Evolutionary conservation across 2,329 filamentous ascomycete genomes (phyloP).

Genomic region (Claviceps sorghi): DNA sequence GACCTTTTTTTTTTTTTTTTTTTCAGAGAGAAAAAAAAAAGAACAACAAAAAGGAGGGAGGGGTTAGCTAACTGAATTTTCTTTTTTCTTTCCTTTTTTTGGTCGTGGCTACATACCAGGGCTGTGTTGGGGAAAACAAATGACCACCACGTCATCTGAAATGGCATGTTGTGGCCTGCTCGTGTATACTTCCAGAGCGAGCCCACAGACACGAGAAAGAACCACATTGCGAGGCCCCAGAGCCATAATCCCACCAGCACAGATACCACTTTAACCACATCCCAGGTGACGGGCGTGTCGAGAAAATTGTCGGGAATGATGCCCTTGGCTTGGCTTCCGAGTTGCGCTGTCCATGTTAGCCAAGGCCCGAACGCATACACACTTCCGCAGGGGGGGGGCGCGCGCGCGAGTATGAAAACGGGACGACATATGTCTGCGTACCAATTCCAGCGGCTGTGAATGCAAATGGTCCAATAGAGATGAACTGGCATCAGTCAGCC

Average conservation of each 20-base stretch:
- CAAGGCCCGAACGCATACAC: not conserved
- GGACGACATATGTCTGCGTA: not conserved
- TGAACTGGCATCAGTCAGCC: conserved; percentile 37
- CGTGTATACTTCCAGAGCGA: conserved; percentile 56
- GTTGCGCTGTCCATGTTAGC: conserved; percentile 17
- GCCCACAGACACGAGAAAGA: conserved; percentile 67
- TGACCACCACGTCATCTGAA: conserved; percentile 76
- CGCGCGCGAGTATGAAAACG: too few relatives aligned
- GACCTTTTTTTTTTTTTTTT: conserved; percentile 15
- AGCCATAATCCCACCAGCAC: conserved; percentile 62
- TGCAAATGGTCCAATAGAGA: conserved; percentile 62
- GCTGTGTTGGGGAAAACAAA: conserved; percentile 75
- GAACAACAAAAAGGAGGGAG: too few relatives aligned
- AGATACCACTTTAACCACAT: conserved; percentile 32
- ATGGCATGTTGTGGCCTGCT: conserved; percentile 45
- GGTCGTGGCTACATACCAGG: conserved; percentile 25
- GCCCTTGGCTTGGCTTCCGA: conserved; percentile 27
- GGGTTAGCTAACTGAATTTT: not conserved
- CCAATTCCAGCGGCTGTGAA: conserved; percentile 34
- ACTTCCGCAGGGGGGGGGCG: too few relatives aligned
- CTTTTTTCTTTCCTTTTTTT: not conserved
- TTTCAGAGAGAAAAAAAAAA: not conserved
- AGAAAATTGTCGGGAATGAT: conserved; percentile 31
- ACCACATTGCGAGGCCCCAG: conserved; percentile 73
- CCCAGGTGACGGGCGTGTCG: conserved; percentile 25